Conservation (phyloP, 176 grass and related monocot genomes). For the Avena sativa region DNA sequence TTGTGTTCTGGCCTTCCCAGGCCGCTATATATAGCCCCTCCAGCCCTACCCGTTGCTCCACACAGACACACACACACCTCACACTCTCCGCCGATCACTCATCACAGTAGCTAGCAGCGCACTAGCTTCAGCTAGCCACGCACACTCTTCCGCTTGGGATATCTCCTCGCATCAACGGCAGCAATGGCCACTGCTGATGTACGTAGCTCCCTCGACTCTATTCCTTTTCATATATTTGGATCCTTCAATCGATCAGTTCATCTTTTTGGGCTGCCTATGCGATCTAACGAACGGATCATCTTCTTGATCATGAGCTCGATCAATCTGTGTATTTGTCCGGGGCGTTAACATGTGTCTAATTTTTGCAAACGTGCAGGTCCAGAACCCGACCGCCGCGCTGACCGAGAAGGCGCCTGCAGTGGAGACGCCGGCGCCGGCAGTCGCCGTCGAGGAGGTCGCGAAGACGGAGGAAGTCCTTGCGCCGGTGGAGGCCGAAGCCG, state of each 20-base stretch:
- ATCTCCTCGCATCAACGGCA: neutral
- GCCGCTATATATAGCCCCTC: conserved; percentile 57
- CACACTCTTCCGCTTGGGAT: neutral
- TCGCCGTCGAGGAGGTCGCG: conserved; percentile 33
- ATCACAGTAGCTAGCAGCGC: neutral
- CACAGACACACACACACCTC: neutral
- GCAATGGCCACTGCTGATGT: conserved; percentile 70
- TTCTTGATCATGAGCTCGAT: neutral
- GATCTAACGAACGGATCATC: neutral
- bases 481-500: conserved; percentile 25
- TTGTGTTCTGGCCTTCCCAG: conserved; percentile 32
- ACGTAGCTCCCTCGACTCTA: neutral
- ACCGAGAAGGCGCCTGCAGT: conserved; percentile 49
- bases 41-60: conserved; percentile 40
- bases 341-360: neutral
- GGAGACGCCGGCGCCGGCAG: conserved; percentile 9
- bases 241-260: neutral
- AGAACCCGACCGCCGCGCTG: conserved; percentile 56
- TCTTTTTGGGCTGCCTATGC: neutral
- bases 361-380: conserved; percentile 52
- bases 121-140: conserved; percentile 2
- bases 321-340: neutral
- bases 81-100: conserved; percentile 1
- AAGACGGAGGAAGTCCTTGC: conserved; percentile 47
- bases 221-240: neutral